phyloP scores from a whole-genome alignment of 2,329 filamentous ascomycete species.

The Furcasterigmium furcatum region DNA sequence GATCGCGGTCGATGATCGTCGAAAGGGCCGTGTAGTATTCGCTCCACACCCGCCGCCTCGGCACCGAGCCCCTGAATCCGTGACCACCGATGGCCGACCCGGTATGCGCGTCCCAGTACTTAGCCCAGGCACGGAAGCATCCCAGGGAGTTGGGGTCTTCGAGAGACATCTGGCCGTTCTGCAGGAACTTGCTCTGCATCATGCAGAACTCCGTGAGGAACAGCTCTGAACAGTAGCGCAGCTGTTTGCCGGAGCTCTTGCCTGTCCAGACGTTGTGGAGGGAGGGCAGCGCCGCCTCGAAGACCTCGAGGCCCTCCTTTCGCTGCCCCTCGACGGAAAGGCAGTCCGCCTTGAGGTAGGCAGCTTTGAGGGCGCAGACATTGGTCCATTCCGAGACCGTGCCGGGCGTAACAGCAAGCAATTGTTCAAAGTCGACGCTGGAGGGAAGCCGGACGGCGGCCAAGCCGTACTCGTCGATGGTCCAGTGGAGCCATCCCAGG shows the following conservation, averaged over 20 bases:
- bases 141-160: conserved; percentile 51
- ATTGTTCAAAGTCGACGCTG: conserved; percentile 54
- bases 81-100: conserved; percentile 48
- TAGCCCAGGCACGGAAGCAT: conserved; percentile 65
- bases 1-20: conserved; percentile 64
- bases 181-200: conserved; percentile 59
- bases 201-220: conserved; percentile 74
- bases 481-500: conserved; percentile 82
- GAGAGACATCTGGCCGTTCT: conserved; percentile 45
- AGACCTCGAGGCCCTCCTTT: conserved; percentile 61
- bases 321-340: conserved; percentile 46
- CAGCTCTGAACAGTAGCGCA: conserved; percentile 75
- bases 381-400: conserved; percentile 71
- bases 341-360: conserved; percentile 71
- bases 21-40: conserved; percentile 82
- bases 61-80: conserved; percentile 56
- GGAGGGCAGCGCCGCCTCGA: conserved; percentile 63
- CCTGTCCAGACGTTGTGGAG: conserved; percentile 50
- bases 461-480: conserved; percentile 63
- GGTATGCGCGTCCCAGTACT: conserved; percentile 59
- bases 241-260: conserved; percentile 57
- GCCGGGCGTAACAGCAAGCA: conserved; percentile 48
- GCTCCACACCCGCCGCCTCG: conserved; percentile 72
- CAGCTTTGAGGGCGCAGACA: conserved; percentile 75
- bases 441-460: conserved; percentile 61